phyloP scores from a whole-genome alignment of 768 basidiomycete species.

The Tremella mesenterica region DNA sequence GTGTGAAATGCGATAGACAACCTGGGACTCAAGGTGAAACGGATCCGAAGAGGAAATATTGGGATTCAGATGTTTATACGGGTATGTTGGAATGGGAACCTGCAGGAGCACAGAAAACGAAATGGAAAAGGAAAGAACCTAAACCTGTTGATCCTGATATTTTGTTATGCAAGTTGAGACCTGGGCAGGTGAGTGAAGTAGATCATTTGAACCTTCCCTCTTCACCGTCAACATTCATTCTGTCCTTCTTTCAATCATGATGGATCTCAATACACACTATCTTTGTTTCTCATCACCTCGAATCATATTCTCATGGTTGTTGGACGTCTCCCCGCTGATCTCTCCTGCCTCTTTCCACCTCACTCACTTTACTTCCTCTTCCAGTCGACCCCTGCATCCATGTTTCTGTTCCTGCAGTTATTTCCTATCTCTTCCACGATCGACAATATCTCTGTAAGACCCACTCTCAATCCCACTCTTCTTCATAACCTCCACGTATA shows the following conservation, averaged over 20 bases:
- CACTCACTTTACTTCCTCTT: too few species aligned
- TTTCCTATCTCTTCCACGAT: too few species aligned
- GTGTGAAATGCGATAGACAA: slow-evolving; percentile 58
- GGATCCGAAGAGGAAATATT: slow-evolving; percentile 59
- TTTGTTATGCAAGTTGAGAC: slow-evolving; percentile 80
- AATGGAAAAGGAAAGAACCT: slow-evolving; percentile 43
- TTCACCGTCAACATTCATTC: not conserved
- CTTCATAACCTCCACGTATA: too few species aligned
- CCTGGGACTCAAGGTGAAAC: slow-evolving; percentile 50
- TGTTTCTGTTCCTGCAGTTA: too few species aligned
- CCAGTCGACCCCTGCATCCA: too few species aligned
- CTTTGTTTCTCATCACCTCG: too few species aligned
- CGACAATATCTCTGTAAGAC: too few species aligned
- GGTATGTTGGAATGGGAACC: slow-evolving; percentile 60
- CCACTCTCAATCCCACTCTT: too few species aligned
- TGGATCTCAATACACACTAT: not conserved
- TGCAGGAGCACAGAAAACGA: slow-evolving; percentile 63
- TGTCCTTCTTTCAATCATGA: not conserved
- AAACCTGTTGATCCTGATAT: slow-evolving; percentile 52
- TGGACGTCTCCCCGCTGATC: too few species aligned
- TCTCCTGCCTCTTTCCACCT: too few species aligned
- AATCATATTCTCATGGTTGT: too few species aligned
- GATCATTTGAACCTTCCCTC: not conserved
- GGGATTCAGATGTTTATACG: slow-evolving; percentile 50
- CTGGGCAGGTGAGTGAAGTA: slow-evolving; percentile 57